Evolutionary conservation across 805 yeast genomes (phyloP).

Genomic region (Hanseniaspora hatyaiensis): DNA sequence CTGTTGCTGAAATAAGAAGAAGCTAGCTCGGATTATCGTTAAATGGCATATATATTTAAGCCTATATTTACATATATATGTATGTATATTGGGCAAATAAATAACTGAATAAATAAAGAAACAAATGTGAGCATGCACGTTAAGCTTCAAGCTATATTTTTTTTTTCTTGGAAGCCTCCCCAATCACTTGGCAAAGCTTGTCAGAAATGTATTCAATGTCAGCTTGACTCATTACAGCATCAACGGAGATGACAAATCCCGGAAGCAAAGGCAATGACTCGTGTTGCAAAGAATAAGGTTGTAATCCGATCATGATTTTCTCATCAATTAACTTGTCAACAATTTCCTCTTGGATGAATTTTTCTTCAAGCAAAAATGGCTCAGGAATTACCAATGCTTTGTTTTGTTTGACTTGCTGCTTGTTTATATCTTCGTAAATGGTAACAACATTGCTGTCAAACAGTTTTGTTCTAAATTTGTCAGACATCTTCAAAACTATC

Average conservation of each 20-base stretch:
- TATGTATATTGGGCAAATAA: too few species aligned
- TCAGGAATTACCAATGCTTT: slow-evolving; percentile 28
- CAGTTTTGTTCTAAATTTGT: slow-evolving; percentile 29
- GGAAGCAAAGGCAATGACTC: slow-evolving; percentile 63
- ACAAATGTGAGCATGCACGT: too few species aligned
- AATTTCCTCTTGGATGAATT: slow-evolving; percentile 54
- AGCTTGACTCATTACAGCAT: slow-evolving; percentile 35
- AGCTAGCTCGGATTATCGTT: too few species aligned
- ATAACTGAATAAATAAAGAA: too few species aligned
- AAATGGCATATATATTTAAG: too few species aligned
- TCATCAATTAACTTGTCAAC: slow-evolving; percentile 42
- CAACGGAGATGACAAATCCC: slow-evolving; percentile 42
- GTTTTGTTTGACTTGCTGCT: slow-evolving; percentile 27
- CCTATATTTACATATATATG: neutral
- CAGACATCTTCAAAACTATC: slow-evolving; percentile 50
- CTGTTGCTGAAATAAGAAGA: too few species aligned
- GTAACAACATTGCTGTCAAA: slow-evolving; percentile 25
- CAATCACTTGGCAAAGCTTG: slow-evolving; percentile 5
- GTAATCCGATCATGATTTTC: slow-evolving; percentile 51
- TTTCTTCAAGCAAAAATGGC: slow-evolving; percentile 39
- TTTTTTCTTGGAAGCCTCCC: slow-evolving; percentile 12
- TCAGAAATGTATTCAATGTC: slow-evolving; percentile 27
- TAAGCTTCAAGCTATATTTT: neutral
- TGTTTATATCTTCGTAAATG: slow-evolving; percentile 23
- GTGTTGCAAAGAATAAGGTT: slow-evolving; percentile 53